Evolutionary conservation across 2,329 filamentous ascomycete species (phyloP).

Genomic region (Colletotrichum echinochloae): DNA sequence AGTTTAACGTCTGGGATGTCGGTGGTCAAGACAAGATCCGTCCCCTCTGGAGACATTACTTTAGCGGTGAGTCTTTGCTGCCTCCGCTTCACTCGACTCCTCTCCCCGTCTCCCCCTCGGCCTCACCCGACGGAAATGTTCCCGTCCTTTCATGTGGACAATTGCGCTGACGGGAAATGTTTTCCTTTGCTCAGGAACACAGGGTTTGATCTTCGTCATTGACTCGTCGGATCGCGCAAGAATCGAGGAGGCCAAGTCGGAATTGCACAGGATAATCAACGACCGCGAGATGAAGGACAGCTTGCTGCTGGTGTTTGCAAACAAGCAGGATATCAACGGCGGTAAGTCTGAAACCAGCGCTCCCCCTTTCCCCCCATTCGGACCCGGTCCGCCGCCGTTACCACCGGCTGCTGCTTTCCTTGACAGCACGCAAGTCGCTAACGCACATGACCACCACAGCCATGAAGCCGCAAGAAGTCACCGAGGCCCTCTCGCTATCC

Average conservation of each 20-base stretch:
- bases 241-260: slow-evolving; percentile 92
- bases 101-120: slow-evolving; percentile 18
- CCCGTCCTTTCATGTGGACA: not conserved
- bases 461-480: slow-evolving; percentile 84
- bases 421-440: not conserved
- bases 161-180: slow-evolving; percentile 12
- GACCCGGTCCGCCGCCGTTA: not conserved
- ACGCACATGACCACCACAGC: slow-evolving; percentile 60
- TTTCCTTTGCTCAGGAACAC: slow-evolving; percentile 74
- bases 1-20: slow-evolving; percentile 99
- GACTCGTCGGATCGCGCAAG: slow-evolving; percentile 93
- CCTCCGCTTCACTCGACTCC: slow-evolving; percentile 32
- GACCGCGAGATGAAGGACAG: slow-evolving; percentile 98
- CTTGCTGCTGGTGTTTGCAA: slow-evolving; percentile 93
- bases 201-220: slow-evolving; percentile 98
- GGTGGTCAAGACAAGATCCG: slow-evolving; percentile 99
- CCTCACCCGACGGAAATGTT: not conserved
- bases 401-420: not conserved
- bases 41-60: slow-evolving; percentile 97
- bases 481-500: slow-evolving; percentile 79
- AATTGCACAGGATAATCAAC: slow-evolving; percentile 97
- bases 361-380: not conserved
- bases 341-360: slow-evolving; percentile 58
- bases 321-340: slow-evolving; percentile 95
- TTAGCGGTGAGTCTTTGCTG: slow-evolving; percentile 70